Conservation (phyloP, 768 basidiomycete genomes). For the Termitomyces sp. region DNA sequence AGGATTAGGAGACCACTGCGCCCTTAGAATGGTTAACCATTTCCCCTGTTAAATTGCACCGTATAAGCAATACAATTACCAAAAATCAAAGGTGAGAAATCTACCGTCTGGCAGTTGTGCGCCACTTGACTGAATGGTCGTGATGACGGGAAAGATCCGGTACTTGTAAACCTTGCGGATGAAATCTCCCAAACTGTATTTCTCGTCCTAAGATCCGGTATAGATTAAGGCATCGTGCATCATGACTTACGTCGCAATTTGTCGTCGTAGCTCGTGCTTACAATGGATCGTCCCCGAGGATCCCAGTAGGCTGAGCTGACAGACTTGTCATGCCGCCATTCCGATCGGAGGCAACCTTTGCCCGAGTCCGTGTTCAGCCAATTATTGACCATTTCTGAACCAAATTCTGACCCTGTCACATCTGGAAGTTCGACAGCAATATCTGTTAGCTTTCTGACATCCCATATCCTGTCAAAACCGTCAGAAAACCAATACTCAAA, state of each 20-base stretch:
- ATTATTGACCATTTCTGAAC: slow-evolving; percentile 38
- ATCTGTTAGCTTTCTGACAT: slow-evolving; percentile 56
- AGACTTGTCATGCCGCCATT: slow-evolving; percentile 68
- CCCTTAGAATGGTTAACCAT: slow-evolving; percentile 76
- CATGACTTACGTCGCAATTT: slow-evolving; percentile 54
- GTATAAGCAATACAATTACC: not conserved
- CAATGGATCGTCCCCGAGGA: slow-evolving; percentile 68
- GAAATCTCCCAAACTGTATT: slow-evolving; percentile 72
- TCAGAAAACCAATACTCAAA: not conserved
- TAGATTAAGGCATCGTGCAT: not conserved
- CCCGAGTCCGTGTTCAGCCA: slow-evolving; percentile 50
- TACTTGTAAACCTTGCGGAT: slow-evolving; percentile 40
- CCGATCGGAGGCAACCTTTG: slow-evolving; percentile 50
- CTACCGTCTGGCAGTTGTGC: slow-evolving; percentile 80
- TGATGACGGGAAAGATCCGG: slow-evolving; percentile 50
- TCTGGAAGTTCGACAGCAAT: slow-evolving; percentile 31
- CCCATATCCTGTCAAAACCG: slow-evolving; percentile 60
- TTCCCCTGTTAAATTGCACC: slow-evolving; percentile 46
- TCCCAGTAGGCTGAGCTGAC: slow-evolving; percentile 88
- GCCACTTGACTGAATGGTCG: slow-evolving; percentile 56
- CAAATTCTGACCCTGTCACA: slow-evolving; percentile 24
- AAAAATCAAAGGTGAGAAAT: slow-evolving; percentile 11
- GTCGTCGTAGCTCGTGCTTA: slow-evolving; percentile 86
- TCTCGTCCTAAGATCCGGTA: slow-evolving; percentile 7
- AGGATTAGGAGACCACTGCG: slow-evolving; percentile 75